Percentiles rank a stretch among this genome's conserved stretches.
Evolutionary conservation across 2,329 filamentous ascomycete genomes (phyloP).

Genomic region (Beauveria sp.): DNA sequence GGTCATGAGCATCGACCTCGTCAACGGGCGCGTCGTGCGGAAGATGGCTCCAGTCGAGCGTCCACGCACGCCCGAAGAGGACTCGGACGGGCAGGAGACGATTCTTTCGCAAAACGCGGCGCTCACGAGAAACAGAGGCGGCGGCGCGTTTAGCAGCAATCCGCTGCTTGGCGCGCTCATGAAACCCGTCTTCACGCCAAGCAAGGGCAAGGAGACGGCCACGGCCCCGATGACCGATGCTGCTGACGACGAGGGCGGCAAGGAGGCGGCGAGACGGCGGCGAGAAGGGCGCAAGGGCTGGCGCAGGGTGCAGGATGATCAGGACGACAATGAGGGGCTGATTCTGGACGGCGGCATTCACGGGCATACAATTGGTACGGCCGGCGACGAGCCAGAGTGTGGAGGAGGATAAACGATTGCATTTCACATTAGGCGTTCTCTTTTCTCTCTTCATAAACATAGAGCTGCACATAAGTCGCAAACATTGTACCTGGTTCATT

Average conservation of each 20-base stretch:
- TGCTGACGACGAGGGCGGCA: constrained; percentile 15
- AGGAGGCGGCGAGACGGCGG: constrained; percentile 27
- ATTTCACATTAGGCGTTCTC: neutral
- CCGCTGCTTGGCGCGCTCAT: constrained; percentile 59
- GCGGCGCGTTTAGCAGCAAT: constrained; percentile 60
- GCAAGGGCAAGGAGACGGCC: constrained; percentile 42
- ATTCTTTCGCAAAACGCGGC: constrained; percentile 14
- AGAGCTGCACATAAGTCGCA: too few species aligned
- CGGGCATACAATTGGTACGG: constrained; percentile 25
- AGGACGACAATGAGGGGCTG: constrained; percentile 49
- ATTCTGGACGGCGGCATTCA: constrained; percentile 51
- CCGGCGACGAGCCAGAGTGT: constrained; percentile 10
- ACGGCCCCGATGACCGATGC: constrained; percentile 3
- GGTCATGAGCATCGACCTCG: constrained; percentile 77
- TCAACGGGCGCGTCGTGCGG: constrained; percentile 67
- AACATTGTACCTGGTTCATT: too few species aligned
- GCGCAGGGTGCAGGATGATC: constrained; percentile 54
- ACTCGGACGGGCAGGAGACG: constrained; percentile 21
- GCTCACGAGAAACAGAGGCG: constrained; percentile 24
- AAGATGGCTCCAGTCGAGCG: constrained; percentile 59
- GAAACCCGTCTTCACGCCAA: constrained; percentile 47
- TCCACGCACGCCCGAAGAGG: constrained; percentile 41
- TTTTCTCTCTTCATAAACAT: neutral
- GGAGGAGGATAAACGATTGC: neutral
- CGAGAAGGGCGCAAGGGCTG: constrained; percentile 39